Conservation (phyloP, 345 rosid genomes). For the Dipteronia dyeriana region DNA sequence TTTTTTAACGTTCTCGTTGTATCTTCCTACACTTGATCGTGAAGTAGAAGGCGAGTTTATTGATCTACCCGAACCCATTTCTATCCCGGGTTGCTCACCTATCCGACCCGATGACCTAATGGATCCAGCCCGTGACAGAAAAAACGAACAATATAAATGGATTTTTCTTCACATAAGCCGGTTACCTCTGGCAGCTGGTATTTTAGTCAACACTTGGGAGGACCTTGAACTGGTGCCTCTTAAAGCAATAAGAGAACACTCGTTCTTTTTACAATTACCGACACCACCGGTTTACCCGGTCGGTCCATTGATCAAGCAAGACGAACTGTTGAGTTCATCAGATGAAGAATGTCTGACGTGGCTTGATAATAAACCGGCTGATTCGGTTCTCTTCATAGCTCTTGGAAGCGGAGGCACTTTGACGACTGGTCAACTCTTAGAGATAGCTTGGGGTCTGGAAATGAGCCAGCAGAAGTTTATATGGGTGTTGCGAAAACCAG, state of each 20-base stretch:
- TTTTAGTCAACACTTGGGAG: constrained; percentile 42
- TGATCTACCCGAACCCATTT: constrained; percentile 26
- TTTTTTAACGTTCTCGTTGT: constrained; percentile 28
- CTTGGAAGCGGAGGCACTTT: constrained; percentile 54
- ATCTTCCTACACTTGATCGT: constrained; percentile 29
- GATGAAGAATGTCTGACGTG: constrained; percentile 23
- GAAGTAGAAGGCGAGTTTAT: constrained; percentile 29
- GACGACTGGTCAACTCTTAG: constrained; percentile 31
- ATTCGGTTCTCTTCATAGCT: constrained; percentile 39
- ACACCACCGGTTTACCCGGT: constrained; percentile 26
- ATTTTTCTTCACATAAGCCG: constrained; percentile 14
- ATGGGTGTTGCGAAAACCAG: constrained; percentile 44
- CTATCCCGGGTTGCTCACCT: constrained; percentile 40
- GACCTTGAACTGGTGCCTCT: constrained; percentile 33
- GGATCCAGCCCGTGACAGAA: constrained; percentile 25
- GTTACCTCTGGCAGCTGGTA: constrained; percentile 32
- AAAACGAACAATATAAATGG: constrained; percentile 23
- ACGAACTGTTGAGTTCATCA: background rate
- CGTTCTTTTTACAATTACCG: constrained; percentile 12
- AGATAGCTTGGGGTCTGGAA: constrained; percentile 50
- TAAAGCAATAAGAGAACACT: constrained; percentile 25
- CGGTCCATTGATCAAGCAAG: constrained; percentile 35
- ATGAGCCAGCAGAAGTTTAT: constrained; percentile 44
- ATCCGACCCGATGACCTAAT: constrained; percentile 22
- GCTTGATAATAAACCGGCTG: constrained; percentile 42